These are phyloP conservation scores for Tulasnella sp. DNA, from an alignment of 768 basidiomycete genomes.

Conservation along the genomic window DNA sequence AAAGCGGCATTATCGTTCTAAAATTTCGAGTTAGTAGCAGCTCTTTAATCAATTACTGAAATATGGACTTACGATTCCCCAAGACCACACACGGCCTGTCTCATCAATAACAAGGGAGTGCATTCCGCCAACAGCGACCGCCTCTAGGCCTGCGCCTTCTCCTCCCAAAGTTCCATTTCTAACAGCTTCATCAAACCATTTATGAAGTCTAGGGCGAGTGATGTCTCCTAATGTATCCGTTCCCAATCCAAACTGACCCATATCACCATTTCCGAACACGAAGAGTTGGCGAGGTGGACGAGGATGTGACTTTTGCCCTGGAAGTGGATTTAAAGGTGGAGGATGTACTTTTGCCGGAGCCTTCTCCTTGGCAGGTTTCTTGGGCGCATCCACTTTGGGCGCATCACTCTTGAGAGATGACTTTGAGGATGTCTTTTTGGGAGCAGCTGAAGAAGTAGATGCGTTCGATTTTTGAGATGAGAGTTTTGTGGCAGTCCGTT, in stretches of 20 bases:
- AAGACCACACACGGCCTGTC: constrained; percentile 60
- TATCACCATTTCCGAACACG: constrained; percentile 82
- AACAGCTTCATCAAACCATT: constrained; percentile 66
- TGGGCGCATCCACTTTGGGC: too few species aligned
- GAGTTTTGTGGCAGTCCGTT: constrained; percentile 6
- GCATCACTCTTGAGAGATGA: too few species aligned
- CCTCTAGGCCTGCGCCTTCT: constrained; percentile 64
- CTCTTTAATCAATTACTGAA: neutral
- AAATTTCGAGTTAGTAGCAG: neutral
- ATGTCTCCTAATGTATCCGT: constrained; percentile 57
- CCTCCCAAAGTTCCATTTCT: constrained; percentile 56
- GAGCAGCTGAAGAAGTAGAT: neutral
- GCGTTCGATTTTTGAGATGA: constrained; percentile 3
- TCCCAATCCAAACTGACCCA: constrained; percentile 92
- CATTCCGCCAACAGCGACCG: constrained; percentile 70
- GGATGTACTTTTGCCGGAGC: neutral
- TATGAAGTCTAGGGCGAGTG: constrained; percentile 57
- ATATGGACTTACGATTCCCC: constrained; percentile 12
- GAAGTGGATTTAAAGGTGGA: constrained; percentile 30
- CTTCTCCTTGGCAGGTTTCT: constrained; percentile 9
- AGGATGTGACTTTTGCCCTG: constrained; percentile 39
- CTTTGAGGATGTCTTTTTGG: neutral
- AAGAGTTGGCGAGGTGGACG: constrained; percentile 65
- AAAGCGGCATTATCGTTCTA: constrained; percentile 28
- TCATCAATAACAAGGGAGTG: constrained; percentile 85